A percentile compares a stretch with the other conserved stretches of the same genome.
Conservation (phyloP, 169 alveolate genomes). For the Cryptosporidium bovis region DNA sequence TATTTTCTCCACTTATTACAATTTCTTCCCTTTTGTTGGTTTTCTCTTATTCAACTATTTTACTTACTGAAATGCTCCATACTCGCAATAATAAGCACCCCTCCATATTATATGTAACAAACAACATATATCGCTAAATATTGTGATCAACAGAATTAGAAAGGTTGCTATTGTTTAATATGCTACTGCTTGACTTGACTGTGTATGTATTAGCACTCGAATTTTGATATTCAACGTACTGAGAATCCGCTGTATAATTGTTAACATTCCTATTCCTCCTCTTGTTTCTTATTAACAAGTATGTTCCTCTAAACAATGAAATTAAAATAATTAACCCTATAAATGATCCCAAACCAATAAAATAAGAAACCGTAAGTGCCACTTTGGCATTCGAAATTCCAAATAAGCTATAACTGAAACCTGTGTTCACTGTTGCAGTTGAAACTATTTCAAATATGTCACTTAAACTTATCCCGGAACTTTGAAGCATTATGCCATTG, state of each 20-base stretch:
- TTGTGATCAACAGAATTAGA: no score
- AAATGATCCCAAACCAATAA: constrained; percentile 54
- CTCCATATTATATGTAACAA: no score
- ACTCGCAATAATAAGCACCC: no score
- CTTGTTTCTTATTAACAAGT: background rate
- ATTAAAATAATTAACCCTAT: constrained; percentile 23
- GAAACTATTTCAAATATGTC: constrained; percentile 23
- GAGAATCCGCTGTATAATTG: background rate
- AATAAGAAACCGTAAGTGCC: constrained; percentile 41
- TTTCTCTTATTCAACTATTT: no score
- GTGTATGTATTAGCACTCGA: constrained; percentile 4
- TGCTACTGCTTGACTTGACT: constrained; percentile 9
- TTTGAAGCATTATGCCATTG: no score
- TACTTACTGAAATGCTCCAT: no score
- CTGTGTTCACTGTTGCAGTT: background rate
- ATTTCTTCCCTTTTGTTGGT: no score
- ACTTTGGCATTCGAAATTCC: constrained; percentile 43
- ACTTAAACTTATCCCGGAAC: background rate
- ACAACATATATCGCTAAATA: no score
- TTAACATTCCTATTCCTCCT: no score
- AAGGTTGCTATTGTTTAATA: no score
- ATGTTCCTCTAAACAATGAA: constrained; percentile 14
- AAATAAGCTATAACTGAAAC: constrained; percentile 27
- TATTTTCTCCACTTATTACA: no score
- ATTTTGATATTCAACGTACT: background rate